These are phyloP conservation scores for Rhizoctonia solani DNA, from an alignment of 1,284 basidiomycete genomes.

Conservation along the genomic window DNA sequence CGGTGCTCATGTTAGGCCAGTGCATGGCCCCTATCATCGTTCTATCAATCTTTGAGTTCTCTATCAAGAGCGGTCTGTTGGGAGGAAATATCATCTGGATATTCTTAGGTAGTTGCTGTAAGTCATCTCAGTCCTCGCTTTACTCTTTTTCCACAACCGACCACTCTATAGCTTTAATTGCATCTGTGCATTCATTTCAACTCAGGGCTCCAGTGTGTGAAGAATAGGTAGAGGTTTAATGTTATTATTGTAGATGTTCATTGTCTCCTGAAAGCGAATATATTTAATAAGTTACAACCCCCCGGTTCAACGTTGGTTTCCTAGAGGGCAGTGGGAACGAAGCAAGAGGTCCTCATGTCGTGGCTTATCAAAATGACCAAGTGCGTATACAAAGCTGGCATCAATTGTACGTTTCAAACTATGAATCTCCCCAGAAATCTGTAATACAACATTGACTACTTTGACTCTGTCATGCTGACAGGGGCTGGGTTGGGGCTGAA, in stretches of 20 bases:
- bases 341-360: too few species aligned
- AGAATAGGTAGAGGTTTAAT: background rate
- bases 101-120: background rate
- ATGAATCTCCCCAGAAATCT: too few species aligned
- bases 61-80: conserved; percentile 18
- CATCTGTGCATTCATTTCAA: conserved; percentile 13
- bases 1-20: conserved; percentile 13
- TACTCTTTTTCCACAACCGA: background rate
- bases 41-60: conserved; percentile 15
- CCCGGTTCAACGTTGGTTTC: too few species aligned
- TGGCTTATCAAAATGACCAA: too few species aligned
- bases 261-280: too few species aligned
- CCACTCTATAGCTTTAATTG: background rate
- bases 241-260: too few species aligned
- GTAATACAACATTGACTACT: too few species aligned
- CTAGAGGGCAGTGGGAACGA: too few species aligned
- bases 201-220: background rate
- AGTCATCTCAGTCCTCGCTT: background rate
- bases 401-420: too few species aligned
- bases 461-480: conserved; percentile 23
- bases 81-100: conserved; percentile 12
- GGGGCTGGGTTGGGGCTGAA: too few species aligned
- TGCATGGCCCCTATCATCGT: conserved; percentile 24
- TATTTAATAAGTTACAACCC: too few species aligned
- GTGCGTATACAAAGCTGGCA: too few species aligned